These are phyloP conservation scores for Gossypium thurberi DNA, from an alignment of 345 rosid species.

Conservation along the genomic window DNA sequence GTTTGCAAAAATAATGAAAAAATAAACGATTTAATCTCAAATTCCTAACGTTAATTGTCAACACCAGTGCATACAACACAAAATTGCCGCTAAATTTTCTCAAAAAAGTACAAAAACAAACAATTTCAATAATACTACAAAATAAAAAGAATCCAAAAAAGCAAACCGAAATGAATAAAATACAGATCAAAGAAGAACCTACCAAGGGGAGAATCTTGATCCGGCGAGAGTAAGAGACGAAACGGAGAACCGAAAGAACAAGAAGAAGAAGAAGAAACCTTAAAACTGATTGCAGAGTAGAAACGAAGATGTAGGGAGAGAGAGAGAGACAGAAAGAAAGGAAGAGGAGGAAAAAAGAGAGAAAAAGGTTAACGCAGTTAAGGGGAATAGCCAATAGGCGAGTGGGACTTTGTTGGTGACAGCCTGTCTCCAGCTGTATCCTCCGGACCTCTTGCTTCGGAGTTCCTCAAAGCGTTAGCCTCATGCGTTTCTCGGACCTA, in stretches of 20 bases:
- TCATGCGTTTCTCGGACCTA: slow-evolving; percentile 23
- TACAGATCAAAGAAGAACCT: slow-evolving; percentile 34
- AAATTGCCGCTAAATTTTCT: background rate
- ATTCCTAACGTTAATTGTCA: background rate
- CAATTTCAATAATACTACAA: background rate
- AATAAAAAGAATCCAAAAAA: background rate
- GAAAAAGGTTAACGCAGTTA: too few species aligned
- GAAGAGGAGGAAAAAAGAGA: too few species aligned
- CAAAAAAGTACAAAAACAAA: background rate
- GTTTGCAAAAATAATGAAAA: background rate
- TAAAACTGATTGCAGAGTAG: slow-evolving; percentile 13
- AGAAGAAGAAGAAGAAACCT: slow-evolving; percentile 37
- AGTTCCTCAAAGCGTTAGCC: background rate
- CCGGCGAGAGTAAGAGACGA: slow-evolving; percentile 25
- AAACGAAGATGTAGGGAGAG: background rate
- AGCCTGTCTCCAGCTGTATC: slow-evolving; percentile 98
- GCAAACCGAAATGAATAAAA: slow-evolving; percentile 4
- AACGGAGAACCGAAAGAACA: slow-evolving; percentile 7
- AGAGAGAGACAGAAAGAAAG: background rate
- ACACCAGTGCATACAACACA: background rate
- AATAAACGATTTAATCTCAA: background rate
- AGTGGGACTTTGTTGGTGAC: slow-evolving; percentile 96
- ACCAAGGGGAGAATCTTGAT: slow-evolving; percentile 53
- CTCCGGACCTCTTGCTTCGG: slow-evolving; percentile 50
- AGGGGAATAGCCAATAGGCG: slow-evolving; percentile 30